Percentiles rank a stretch among this genome's conserved stretches.
phyloP scores from a whole-genome alignment of 441 rosid genomes.

The Flueggea neowawraea region DNA sequence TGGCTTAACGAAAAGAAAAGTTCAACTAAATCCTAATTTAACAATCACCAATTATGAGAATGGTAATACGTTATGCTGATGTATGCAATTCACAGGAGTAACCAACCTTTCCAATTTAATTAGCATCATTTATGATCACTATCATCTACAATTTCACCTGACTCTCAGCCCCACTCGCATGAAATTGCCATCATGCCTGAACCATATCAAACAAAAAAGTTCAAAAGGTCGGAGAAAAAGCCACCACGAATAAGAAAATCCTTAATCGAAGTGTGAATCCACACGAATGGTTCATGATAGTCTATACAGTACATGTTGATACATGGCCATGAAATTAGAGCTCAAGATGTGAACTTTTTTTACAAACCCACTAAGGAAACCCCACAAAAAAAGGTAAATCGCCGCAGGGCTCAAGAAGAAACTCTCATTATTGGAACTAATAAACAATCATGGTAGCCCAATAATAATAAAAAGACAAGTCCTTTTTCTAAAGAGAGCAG shows the following conservation, averaged over 20 bases:
- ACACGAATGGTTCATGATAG: background rate
- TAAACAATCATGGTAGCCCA: background rate
- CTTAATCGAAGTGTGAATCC: background rate
- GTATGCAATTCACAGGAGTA: slow-evolving; percentile 5
- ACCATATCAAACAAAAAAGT: background rate
- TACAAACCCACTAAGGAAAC: slow-evolving; percentile 7
- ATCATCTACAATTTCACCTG: slow-evolving; percentile 3
- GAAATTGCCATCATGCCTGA: slow-evolving; percentile 12
- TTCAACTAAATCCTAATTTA: background rate
- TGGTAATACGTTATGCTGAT: slow-evolving; percentile 17
- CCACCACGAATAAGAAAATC: background rate
- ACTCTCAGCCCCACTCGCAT: slow-evolving; percentile 19
- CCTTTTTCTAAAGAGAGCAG: background rate
- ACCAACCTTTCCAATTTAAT: background rate
- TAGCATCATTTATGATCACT: background rate
- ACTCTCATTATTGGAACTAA: slow-evolving; percentile 10
- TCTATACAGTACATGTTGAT: background rate
- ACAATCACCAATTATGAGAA: slow-evolving; percentile 7
- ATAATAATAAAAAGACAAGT: background rate
- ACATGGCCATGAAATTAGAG: slow-evolving; percentile 2
- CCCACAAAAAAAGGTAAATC: slow-evolving; percentile 9
- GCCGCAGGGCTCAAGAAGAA: slow-evolving; percentile 31
- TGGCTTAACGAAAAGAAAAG: slow-evolving; percentile 3
- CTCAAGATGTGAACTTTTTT: slow-evolving; percentile 4
- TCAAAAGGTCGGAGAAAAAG: background rate